Evolutionary conservation across 768 basidiomycete species (phyloP).

Genomic region (Tulasnella sp.): DNA sequence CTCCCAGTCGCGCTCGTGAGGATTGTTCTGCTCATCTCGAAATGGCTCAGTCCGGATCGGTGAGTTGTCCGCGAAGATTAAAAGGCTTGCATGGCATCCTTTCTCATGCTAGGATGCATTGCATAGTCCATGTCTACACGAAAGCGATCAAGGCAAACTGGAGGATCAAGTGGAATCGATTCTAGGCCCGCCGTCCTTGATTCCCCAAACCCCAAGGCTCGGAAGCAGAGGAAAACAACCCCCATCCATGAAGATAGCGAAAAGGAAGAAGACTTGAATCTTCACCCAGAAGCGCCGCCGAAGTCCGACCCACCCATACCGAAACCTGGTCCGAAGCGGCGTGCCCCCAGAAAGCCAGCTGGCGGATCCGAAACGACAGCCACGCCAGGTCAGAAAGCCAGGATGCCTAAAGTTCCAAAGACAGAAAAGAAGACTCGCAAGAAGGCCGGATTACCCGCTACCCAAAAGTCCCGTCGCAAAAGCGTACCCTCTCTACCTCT

Average conservation of each 20-base stretch:
- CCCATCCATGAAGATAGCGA: background rate
- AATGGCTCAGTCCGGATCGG: background rate
- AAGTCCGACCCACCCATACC: background rate
- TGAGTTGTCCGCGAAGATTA: background rate
- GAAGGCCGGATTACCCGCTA: background rate
- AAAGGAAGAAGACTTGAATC: background rate
- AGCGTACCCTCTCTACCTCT: background rate
- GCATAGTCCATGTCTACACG: background rate
- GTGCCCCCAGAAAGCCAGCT: background rate
- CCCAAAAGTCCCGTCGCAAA: background rate
- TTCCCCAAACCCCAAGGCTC: conserved; percentile 16
- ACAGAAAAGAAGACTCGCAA: background rate
- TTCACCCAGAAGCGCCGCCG: background rate
- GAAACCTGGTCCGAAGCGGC: background rate
- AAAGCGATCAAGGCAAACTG: background rate
- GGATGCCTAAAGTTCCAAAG: background rate
- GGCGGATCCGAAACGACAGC: background rate
- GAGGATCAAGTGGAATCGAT: background rate
- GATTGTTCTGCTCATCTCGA: background rate
- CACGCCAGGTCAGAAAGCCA: background rate
- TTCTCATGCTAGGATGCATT: background rate
- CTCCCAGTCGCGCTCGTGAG: background rate
- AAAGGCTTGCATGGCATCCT: background rate
- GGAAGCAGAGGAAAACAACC: conserved; percentile 10
- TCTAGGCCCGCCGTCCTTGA: background rate